Evolutionary conservation across 192 early-diverging fungal species (phyloP).

Genomic region (Entomortierella lignicola): DNA sequence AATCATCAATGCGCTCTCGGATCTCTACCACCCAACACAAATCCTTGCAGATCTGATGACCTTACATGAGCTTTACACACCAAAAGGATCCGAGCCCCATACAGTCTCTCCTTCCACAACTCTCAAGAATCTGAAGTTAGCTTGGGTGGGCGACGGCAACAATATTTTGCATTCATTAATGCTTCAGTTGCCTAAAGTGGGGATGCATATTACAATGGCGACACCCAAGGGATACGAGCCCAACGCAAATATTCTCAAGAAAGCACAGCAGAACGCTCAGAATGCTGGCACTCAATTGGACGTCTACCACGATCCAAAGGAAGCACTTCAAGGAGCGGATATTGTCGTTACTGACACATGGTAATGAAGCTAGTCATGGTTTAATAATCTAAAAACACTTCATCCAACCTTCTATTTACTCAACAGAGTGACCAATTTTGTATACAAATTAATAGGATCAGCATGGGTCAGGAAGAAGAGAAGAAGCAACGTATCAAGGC

Average conservation of each 20-base stretch:
- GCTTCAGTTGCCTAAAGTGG: constrained; percentile 89
- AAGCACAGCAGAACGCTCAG: constrained; percentile 73
- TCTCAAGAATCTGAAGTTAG: constrained; percentile 80
- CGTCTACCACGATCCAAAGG: constrained; percentile 75
- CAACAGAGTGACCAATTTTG: not conserved
- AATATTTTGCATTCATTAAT: constrained; percentile 95
- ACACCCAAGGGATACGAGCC: constrained; percentile 87
- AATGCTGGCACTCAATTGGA: constrained; percentile 58
- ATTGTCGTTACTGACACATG: constrained; percentile 98
- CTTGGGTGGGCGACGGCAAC: constrained; percentile 99
- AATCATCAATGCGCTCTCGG: constrained; percentile 96
- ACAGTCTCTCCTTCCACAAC: constrained; percentile 63
- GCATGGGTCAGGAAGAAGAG: constrained; percentile 97
- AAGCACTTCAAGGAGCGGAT: constrained; percentile 86
- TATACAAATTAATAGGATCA: constrained; percentile 65
- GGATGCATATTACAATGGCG: constrained; percentile 83
- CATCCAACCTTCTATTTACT: not conserved
- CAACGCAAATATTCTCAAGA: constrained; percentile 74
- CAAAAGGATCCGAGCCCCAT: constrained; percentile 55
- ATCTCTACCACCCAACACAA: constrained; percentile 97
- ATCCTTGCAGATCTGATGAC: constrained; percentile 96
- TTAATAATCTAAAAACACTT: not conserved
- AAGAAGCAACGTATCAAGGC: constrained; percentile 83
- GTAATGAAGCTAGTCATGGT: constrained; percentile 49
- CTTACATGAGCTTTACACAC: constrained; percentile 83